These are phyloP conservation scores for Tolypocladium endophyticum DNA, from an alignment of 2,329 filamentous ascomycete genomes.

Conservation along the genomic window DNA sequence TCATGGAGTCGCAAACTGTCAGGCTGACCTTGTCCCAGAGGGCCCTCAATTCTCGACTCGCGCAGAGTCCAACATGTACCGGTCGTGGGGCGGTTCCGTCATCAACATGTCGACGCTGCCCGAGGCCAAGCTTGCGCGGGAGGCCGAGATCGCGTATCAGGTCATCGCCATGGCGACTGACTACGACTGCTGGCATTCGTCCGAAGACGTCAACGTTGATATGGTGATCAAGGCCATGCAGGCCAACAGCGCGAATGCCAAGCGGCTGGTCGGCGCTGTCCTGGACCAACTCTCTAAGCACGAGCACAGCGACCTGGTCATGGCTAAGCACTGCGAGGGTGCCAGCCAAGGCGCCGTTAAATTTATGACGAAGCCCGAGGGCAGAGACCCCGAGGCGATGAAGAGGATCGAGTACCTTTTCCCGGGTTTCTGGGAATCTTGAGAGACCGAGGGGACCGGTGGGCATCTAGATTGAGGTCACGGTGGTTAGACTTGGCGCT, in stretches of 20 bases:
- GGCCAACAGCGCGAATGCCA: conserved; percentile 81
- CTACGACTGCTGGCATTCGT: conserved; percentile 94
- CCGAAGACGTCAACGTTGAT: conserved; percentile 79
- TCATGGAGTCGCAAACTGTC: neutral
- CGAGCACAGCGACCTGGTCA: conserved; percentile 64
- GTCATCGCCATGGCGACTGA: conserved; percentile 99
- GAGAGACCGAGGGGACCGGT: neutral
- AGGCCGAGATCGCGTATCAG: conserved; percentile 94
- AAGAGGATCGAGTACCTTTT: conserved; percentile 81
- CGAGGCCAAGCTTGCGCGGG: conserved; percentile 89
- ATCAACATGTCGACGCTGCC: conserved; percentile 98
- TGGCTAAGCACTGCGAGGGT: conserved; percentile 73
- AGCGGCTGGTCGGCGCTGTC: conserved; percentile 73
- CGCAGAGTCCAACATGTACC: conserved; percentile 92
- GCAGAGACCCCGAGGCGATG: conserved; percentile 62
- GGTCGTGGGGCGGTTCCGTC: conserved; percentile 81
- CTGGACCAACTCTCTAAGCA: conserved; percentile 74
- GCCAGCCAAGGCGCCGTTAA: conserved; percentile 66
- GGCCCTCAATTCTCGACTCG: conserved; percentile 97
- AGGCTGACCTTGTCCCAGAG: conserved; percentile 42
- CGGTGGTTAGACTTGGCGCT: neutral
- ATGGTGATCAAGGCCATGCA: conserved; percentile 98
- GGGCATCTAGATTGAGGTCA: neutral
- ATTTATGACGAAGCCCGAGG: conserved; percentile 71
- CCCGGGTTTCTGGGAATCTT: conserved; percentile 59